Base-by-base conservation (phyloP, 192 early-diverging fungal species). In the Rhizophagus clarus region DNA sequence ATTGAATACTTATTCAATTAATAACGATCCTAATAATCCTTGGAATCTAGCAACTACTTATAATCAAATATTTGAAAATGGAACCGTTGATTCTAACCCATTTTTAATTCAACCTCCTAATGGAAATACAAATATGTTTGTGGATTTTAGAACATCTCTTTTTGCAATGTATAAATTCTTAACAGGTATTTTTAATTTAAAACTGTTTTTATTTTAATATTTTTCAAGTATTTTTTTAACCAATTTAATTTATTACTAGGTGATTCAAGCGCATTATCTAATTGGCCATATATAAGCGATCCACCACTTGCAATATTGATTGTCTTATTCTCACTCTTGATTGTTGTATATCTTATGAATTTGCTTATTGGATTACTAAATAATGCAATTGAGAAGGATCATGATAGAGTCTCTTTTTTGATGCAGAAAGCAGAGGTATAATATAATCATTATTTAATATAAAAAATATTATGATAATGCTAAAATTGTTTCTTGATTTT, bases 311-410 rank as follows among this genome's bases (percentile, higher is more conserved):
- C 47, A 11, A 7, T 72, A 3, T 45, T 72, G 34, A 72, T 47
- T 22, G 7, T 72, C 22, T 1, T 22, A 47, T 40, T 72, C 22
- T 72, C 70, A 24, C 37, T 72, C 37, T 47, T 72, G 11, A 22
- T 40, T 20, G 29, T 72, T 12, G 34, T 72, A 34, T 72, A 72
- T 40, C 24, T 72, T 4, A 72, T 72, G 70, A 72, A 72, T 72
- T 47, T 72, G n/a, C n/a, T 72, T 42, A 72, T 72, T 47, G 70
- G 70, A 4, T 37, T 72, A 26, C 45, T 72, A 2, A 72, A 40
- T 72, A 40, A 42, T 22, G 17, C 11, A 22, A 72, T 72, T 11
- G 10, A 49, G 15, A 47, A 20, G 1, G 24, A 40, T 45, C n/a
- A 72, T 42, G 28, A 72, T 45, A 24, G 34, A 34, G 20, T 0